Conservation (phyloP, 2,329 filamentous ascomycete genomes). For the Claviceps cyperi region DNA sequence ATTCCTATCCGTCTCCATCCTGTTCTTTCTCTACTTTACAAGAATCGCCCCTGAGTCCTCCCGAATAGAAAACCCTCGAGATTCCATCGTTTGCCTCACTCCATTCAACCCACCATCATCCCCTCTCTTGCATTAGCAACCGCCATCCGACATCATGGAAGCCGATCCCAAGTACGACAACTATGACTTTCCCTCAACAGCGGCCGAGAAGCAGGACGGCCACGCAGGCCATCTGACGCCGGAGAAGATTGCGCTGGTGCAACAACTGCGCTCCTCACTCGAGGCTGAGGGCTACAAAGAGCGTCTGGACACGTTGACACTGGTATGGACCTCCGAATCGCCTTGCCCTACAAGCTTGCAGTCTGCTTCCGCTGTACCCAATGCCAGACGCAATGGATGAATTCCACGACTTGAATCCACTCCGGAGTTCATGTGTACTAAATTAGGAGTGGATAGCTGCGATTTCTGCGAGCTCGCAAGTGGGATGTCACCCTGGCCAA, state of each 20-base stretch:
- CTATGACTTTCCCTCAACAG: slow-evolving; percentile 80
- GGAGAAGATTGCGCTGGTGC: slow-evolving; percentile 78
- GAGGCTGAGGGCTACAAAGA: slow-evolving; percentile 73
- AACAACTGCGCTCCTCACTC: slow-evolving; percentile 71
- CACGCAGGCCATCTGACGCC: slow-evolving; percentile 79
- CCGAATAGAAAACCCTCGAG: neutral
- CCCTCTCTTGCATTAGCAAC: neutral
- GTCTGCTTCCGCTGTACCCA: neutral
- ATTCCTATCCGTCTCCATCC: neutral
- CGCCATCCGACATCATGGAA: slow-evolving; percentile 28
- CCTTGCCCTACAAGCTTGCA: neutral
- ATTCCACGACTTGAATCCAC: no score
- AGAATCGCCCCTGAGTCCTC: neutral
- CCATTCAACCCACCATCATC: neutral
- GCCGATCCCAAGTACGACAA: slow-evolving; percentile 86
- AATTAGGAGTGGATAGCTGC: slow-evolving; percentile 37
- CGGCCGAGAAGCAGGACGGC: slow-evolving; percentile 54
- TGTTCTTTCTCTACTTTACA: neutral
- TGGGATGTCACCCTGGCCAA: slow-evolving; percentile 77
- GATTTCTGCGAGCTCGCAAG: slow-evolving; percentile 88
- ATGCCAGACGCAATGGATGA: neutral
- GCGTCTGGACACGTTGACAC: slow-evolving; percentile 78
- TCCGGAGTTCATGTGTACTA: neutral
- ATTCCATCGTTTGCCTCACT: neutral
- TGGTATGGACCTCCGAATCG: slow-evolving; percentile 41